Percentiles rank a stretch among this genome's conserved stretches.
These are phyloP conservation scores for Tylopilus vinaceipallidus DNA, from an alignment of 768 basidiomycete species.

Conservation along the genomic window DNA sequence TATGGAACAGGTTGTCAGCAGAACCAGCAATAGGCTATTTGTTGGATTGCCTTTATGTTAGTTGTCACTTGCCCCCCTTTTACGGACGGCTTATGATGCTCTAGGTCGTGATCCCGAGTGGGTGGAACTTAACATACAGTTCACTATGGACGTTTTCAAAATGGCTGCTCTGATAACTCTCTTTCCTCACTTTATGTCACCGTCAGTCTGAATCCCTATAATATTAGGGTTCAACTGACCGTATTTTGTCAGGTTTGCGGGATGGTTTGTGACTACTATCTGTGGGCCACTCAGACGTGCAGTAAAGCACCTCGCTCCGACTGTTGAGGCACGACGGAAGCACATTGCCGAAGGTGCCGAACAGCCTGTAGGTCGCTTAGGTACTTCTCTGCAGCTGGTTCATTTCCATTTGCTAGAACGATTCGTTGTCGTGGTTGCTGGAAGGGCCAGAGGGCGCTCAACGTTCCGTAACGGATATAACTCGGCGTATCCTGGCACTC, in stretches of 20 bases:
- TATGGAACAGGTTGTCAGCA: slow-evolving; percentile 4
- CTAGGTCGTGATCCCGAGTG: slow-evolving; percentile 29
- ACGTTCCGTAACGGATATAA: slow-evolving; percentile 20
- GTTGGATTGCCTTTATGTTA: slow-evolving; percentile 18
- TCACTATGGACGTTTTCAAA: slow-evolving; percentile 14
- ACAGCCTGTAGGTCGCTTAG: slow-evolving; percentile 2
- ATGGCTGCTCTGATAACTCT: background rate
- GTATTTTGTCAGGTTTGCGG: background rate
- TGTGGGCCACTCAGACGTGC: slow-evolving; percentile 6
- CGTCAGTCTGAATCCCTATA: slow-evolving; percentile 22
- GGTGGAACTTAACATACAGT: slow-evolving; percentile 28
- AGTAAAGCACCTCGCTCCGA: slow-evolving; percentile 21
- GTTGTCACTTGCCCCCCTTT: background rate
- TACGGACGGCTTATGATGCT: background rate
- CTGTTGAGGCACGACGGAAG: slow-evolving; percentile 17
- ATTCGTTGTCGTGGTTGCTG: slow-evolving; percentile 35
- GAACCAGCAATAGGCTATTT: slow-evolving; percentile 6
- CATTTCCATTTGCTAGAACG: slow-evolving; percentile 23
- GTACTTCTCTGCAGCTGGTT: background rate
- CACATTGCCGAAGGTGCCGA: background rate
- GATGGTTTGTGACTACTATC: background rate
- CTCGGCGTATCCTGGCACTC: slow-evolving; percentile 9
- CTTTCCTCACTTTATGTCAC: slow-evolving; percentile 33
- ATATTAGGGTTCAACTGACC: no score
- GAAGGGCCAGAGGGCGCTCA: slow-evolving; percentile 20